Percentiles rank a stretch among this genome's conserved stretches.
phyloP scores from a whole-genome alignment of 2,329 filamentous ascomycete species.

The Colletotrichum graminicola region DNA sequence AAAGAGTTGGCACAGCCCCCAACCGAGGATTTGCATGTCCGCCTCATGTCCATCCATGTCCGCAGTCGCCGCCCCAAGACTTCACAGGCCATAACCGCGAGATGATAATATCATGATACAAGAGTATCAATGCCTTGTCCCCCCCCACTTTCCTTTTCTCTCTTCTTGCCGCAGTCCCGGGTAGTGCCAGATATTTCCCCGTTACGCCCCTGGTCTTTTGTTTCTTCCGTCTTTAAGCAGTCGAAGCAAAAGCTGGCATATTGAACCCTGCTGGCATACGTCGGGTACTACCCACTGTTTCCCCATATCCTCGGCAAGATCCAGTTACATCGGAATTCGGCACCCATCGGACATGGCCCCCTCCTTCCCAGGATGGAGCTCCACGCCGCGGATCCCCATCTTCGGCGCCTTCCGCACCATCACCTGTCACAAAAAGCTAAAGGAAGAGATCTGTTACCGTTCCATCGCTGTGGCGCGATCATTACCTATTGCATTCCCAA shows the following conservation, averaged over 20 bases:
- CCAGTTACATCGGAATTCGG: conserved; percentile 32
- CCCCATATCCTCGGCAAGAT: conserved; percentile 16
- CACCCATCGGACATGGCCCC: not conserved
- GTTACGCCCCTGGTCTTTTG: too few relatives aligned
- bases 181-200: not conserved
- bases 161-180: not conserved
- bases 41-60: conserved; percentile 9
- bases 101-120: not conserved
- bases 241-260: not conserved
- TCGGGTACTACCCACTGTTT: not conserved
- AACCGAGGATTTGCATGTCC: conserved; percentile 4
- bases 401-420: conserved; percentile 5
- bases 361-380: not conserved
- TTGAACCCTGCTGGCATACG: not conserved
- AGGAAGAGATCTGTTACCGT: not conserved
- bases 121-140: not conserved
- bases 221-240: not conserved
- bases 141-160: not conserved
- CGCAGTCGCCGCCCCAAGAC: not conserved
- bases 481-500: not conserved
- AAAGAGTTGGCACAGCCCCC: conserved; percentile 8
- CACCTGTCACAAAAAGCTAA: not conserved
- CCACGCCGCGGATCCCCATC: conserved; percentile 2
- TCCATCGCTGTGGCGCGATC: not conserved
- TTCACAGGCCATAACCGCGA: not conserved